phyloP scores from a whole-genome alignment of 768 basidiomycete genomes.

The Floccularia luteovirens region DNA sequence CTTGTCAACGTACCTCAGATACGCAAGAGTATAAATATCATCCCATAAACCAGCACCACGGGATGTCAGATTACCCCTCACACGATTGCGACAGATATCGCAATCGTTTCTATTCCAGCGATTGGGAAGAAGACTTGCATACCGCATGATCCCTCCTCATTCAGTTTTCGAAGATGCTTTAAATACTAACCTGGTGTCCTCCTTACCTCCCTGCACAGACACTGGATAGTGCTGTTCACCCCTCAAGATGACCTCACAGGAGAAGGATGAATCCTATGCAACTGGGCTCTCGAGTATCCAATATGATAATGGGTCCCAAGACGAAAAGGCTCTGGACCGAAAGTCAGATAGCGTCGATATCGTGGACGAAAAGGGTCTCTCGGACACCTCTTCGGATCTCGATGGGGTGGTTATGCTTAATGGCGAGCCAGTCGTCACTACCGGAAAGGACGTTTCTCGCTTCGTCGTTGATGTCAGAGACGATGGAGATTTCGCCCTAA shows the following conservation, averaged over 20 bases:
- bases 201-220: too few relatives aligned
- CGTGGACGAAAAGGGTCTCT: conserved; percentile 11
- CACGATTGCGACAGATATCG: not conserved
- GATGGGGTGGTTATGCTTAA: conserved; percentile 23
- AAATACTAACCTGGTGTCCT: too few relatives aligned
- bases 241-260: not conserved
- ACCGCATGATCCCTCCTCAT: not conserved
- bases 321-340: conserved; percentile 9
- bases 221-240: too few relatives aligned
- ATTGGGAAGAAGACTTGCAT: not conserved
- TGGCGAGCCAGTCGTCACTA: conserved; percentile 33
- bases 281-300: too few relatives aligned
- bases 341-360: conserved; percentile 12
- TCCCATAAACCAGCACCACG: too few relatives aligned
- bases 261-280: too few relatives aligned
- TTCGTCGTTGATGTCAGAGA: conserved; percentile 52
- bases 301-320: not conserved
- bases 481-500: conserved; percentile 47
- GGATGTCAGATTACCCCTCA: not conserved
- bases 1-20: too few relatives aligned
- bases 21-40: too few relatives aligned
- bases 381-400: conserved; percentile 6
- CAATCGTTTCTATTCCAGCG: not conserved
- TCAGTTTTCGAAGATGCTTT: not conserved
- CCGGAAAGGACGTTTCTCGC: conserved; percentile 42